Evolutionary conservation across 805 yeast species (phyloP).

Genomic region (Starmera caribaea): DNA sequence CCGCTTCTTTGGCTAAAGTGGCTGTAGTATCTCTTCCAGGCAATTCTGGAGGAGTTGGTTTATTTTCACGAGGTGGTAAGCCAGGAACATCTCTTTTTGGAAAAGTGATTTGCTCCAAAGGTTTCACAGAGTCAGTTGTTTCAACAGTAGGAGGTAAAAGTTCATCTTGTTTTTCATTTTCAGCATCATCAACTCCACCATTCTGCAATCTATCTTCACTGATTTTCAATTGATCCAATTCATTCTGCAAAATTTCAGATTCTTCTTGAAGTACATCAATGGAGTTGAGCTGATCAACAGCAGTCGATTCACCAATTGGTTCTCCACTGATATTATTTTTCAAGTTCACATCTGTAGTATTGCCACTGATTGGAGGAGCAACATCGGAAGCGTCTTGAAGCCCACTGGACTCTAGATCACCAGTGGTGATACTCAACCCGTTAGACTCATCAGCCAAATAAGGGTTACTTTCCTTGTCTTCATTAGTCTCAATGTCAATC

Average conservation of each 20-base stretch:
- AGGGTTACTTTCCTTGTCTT: background rate
- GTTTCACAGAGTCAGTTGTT: background rate
- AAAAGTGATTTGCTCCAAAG: background rate
- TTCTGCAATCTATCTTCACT: background rate
- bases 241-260: background rate
- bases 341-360: too few relatives aligned
- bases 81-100: background rate
- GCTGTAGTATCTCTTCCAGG: conserved; percentile 3
- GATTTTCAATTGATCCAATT: background rate
- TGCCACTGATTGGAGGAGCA: background rate
- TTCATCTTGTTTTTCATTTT: background rate
- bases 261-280: background rate
- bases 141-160: background rate
- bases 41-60: background rate
- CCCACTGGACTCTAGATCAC: background rate
- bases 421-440: background rate
- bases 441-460: background rate
- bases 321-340: background rate
- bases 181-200: background rate
- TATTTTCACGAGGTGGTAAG: background rate
- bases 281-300: background rate
- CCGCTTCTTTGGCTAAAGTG: background rate
- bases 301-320: conserved; percentile 13
- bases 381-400: background rate
- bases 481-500: background rate